A percentile compares a stretch with the other conserved stretches of the same genome.
Evolutionary conservation across 2,329 filamentous ascomycete genomes (phyloP).

Genomic region (Lasiodiplodia theobromae): DNA sequence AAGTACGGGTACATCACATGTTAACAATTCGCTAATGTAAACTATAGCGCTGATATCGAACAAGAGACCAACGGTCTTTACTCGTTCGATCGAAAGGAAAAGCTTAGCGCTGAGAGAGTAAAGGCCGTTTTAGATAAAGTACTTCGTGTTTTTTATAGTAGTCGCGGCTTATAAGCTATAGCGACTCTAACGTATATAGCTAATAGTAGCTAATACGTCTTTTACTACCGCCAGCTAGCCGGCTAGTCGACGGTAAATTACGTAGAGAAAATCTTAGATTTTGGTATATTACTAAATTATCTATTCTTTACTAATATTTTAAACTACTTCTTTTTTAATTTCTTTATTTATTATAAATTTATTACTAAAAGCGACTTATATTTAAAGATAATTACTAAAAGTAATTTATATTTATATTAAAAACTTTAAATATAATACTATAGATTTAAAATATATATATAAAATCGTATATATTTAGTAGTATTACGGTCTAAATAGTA

Average conservation of each 20-base stretch:
- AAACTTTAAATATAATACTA: too few relatives aligned
- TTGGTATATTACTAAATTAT: not conserved
- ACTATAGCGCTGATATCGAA: slow-evolving; percentile 59
- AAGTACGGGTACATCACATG: slow-evolving; percentile 39
- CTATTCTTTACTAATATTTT: too few relatives aligned
- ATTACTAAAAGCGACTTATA: not conserved
- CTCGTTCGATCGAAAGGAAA: slow-evolving; percentile 66
- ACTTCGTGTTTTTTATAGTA: slow-evolving; percentile 10
- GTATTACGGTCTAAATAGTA: too few relatives aligned
- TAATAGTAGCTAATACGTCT: not conserved
- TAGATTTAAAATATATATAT: not conserved
- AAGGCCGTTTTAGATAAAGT: slow-evolving; percentile 65
- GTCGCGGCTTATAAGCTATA: slow-evolving; percentile 11
- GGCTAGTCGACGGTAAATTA: not conserved
- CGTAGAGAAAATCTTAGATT: not conserved
- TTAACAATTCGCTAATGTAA: slow-evolving; percentile 46
- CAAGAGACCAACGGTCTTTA: slow-evolving; percentile 74
- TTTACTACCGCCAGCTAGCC: not conserved
- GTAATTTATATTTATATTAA: too few relatives aligned
- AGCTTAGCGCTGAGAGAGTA: slow-evolving; percentile 64
- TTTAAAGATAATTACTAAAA: not conserved
- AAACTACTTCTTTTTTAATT: too few relatives aligned
- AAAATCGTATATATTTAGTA: too few relatives aligned
- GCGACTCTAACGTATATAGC: not conserved
- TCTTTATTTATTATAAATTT: not conserved